Percentiles rank a stretch among this genome's conserved stretches.
Conservation (phyloP, 106 monocot genomes). For the Gastrodia elata region DNA sequence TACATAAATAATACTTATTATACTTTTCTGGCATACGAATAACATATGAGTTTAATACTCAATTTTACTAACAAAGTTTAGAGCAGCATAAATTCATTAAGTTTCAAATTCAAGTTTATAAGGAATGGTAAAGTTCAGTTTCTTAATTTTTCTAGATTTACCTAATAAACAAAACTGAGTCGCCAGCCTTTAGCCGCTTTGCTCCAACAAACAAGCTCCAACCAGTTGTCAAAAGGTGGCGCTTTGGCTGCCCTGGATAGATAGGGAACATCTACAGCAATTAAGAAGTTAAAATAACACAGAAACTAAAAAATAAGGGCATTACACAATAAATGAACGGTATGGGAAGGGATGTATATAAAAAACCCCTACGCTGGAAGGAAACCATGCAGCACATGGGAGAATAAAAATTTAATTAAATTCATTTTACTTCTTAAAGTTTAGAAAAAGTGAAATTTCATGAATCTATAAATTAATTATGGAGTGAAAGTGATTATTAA, state of each 20-base stretch:
- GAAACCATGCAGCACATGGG: background rate
- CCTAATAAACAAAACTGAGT: conserved; percentile 94
- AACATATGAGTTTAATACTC: too few species aligned
- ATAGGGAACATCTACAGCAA: conserved; percentile 8
- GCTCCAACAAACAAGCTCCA: conserved; percentile 95
- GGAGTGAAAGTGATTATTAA: background rate
- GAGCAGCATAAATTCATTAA: background rate
- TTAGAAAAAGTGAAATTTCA: background rate
- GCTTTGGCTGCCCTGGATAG: conserved; percentile 80
- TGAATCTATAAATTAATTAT: background rate
- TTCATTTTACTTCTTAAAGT: background rate
- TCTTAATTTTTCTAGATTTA: conserved; percentile 10
- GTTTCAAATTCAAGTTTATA: background rate
- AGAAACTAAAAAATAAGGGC: background rate
- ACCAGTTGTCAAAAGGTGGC: conserved; percentile 93
- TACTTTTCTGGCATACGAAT: too few species aligned
- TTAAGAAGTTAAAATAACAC: background rate
- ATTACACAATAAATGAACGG: background rate
- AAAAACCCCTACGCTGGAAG: background rate
- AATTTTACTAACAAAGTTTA: too few species aligned
- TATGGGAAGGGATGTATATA: background rate
- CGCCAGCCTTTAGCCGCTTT: conserved; percentile 86
- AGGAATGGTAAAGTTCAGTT: background rate
- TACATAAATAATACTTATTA: too few species aligned
- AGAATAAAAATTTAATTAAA: too few species aligned